Evolutionary conservation across 2,329 filamentous ascomycete species (phyloP).

Genomic region (Claviceps fusiformis): DNA sequence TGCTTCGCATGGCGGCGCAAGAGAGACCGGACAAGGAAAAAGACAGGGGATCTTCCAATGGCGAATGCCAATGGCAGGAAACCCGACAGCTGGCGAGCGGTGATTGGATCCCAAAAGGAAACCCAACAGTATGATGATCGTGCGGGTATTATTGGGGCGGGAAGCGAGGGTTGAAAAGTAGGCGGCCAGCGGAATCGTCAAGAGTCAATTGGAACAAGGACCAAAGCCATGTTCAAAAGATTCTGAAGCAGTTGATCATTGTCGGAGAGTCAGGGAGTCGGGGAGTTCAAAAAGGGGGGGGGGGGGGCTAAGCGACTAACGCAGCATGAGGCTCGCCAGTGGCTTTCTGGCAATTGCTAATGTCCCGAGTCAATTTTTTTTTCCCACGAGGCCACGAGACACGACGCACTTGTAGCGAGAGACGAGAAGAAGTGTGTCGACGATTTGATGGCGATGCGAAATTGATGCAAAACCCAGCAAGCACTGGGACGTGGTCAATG

Average conservation of each 20-base stretch:
- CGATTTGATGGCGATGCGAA: neutral
- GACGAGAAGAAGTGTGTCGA: neutral
- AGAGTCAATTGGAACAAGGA: neutral
- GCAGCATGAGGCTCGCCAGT: neutral
- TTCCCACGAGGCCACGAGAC: neutral
- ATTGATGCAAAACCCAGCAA: neutral
- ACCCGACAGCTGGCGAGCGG: slow-evolving; percentile 4
- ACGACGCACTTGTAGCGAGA: neutral
- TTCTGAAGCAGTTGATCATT: neutral
- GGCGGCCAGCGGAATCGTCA: neutral
- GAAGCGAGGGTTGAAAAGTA: neutral
- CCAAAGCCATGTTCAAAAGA: neutral
- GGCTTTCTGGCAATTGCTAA: neutral
- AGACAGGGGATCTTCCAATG: neutral
- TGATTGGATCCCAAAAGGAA: slow-evolving; percentile 4
- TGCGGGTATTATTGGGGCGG: neutral
- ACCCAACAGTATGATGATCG: neutral
- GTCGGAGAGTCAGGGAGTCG: neutral
- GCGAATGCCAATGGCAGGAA: neutral
- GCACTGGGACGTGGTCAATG: neutral
- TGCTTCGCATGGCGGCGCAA: neutral
- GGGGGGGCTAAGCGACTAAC: slow-evolving; percentile 1
- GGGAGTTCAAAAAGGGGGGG: neutral
- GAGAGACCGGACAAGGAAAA: neutral
- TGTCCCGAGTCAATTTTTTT: neutral